These are phyloP conservation scores for Lactarius pseudohatsudake DNA, from an alignment of 768 basidiomycete species.

Conservation along the genomic window DNA sequence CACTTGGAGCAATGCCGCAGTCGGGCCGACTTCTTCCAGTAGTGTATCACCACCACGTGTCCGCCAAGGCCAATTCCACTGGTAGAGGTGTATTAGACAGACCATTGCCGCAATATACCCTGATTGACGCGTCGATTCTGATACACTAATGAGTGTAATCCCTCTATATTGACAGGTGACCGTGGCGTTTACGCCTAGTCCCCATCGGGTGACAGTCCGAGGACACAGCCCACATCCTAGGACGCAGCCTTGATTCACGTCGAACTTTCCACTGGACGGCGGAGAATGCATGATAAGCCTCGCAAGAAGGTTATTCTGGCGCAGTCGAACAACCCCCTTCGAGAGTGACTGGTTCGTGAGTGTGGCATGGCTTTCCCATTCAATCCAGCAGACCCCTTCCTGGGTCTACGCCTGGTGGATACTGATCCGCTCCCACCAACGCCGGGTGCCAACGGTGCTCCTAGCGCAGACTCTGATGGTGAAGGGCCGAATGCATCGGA, in stretches of 20 bases:
- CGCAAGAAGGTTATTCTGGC: not conserved
- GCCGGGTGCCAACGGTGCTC: not conserved
- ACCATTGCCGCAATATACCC: slow-evolving; percentile 12
- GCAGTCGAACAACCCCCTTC: not conserved
- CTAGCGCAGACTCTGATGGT: not conserved
- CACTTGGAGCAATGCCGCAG: slow-evolving; percentile 10
- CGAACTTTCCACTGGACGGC: not conserved
- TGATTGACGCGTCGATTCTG: not conserved
- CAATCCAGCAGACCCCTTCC: not conserved
- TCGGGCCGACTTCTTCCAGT: not conserved
- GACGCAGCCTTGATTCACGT: slow-evolving; percentile 1
- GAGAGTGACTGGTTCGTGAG: not conserved
- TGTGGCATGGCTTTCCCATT: not conserved
- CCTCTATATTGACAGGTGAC: not conserved
- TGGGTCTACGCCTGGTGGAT: not conserved
- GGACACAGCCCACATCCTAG: slow-evolving; percentile 10
- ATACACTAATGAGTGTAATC: not conserved
- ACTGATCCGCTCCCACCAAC: not conserved
- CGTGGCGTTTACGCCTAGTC: not conserved
- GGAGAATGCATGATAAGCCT: not conserved
- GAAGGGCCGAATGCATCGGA: not conserved
- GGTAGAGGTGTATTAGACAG: slow-evolving; percentile 21
- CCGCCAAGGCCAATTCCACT: not conserved
- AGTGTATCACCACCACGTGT: not conserved
- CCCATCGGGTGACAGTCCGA: slow-evolving; percentile 5